A percentile compares a stretch with the other conserved stretches of the same genome.
These are phyloP conservation scores for Hypoxylon rubiginosum DNA, from an alignment of 2,329 filamentous ascomycete genomes.

Conservation along the genomic window DNA sequence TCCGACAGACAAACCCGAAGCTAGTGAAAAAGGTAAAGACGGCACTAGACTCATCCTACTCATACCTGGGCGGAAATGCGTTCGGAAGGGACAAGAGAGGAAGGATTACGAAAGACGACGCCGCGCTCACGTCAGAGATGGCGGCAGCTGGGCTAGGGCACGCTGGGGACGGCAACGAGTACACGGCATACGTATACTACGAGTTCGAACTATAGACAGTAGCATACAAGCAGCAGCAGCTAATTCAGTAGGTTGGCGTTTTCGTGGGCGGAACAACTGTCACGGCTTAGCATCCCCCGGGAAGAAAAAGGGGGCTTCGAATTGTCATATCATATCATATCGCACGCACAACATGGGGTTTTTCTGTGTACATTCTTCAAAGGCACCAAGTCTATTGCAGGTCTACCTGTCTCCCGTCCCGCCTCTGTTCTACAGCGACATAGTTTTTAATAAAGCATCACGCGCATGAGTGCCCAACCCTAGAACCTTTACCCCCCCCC, in stretches of 20 bases:
- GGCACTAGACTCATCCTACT: slow-evolving; percentile 86
- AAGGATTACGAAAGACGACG: slow-evolving; percentile 90
- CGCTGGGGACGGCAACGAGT: slow-evolving; percentile 80
- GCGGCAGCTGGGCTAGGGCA: slow-evolving; percentile 76
- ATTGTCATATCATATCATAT: slow-evolving; percentile 34
- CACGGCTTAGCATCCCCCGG: slow-evolving; percentile 28
- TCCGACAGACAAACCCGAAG: slow-evolving; percentile 81
- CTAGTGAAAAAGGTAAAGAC: slow-evolving; percentile 81
- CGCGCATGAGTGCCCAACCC: neutral
- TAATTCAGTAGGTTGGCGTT: slow-evolving; percentile 35
- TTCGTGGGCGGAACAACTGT: slow-evolving; percentile 27
- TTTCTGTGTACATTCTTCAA: slow-evolving; percentile 30
- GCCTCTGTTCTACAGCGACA: slow-evolving; percentile 11
- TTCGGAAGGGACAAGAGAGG: slow-evolving; percentile 95
- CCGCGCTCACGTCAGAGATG: slow-evolving; percentile 83
- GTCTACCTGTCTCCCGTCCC: neutral
- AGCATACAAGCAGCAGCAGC: slow-evolving; percentile 16
- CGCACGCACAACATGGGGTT: slow-evolving; percentile 7
- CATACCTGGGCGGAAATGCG: slow-evolving; percentile 94
- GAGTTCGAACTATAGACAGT: slow-evolving; percentile 80
- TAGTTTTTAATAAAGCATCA: slow-evolving; percentile 1
- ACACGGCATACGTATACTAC: slow-evolving; percentile 97
- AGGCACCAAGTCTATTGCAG: slow-evolving; percentile 25
- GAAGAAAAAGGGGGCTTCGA: slow-evolving; percentile 16
- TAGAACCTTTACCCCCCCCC: neutral